phyloP scores from a whole-genome alignment of 768 basidiomycete species.

The Tylopilus sp. region DNA sequence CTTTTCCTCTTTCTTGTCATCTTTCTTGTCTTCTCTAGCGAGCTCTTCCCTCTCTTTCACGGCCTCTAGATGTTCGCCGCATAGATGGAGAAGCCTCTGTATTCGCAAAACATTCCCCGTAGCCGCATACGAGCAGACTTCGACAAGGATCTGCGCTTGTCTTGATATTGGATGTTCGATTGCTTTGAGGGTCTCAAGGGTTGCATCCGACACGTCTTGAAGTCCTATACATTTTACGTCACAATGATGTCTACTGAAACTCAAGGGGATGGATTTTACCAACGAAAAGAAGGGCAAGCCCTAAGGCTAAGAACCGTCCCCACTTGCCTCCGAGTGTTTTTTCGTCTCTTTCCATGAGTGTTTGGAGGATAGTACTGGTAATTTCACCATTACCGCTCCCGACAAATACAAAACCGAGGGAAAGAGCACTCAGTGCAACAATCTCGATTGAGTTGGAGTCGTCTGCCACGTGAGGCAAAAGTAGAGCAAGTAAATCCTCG shows the following conservation, averaged over 20 bases:
- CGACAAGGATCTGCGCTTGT: constrained; percentile 87
- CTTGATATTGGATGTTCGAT: constrained; percentile 91
- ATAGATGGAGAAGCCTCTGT: constrained; percentile 88
- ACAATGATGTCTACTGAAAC: background rate
- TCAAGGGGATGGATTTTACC: constrained; percentile 45
- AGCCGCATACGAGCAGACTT: constrained; percentile 92
- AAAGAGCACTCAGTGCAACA: constrained; percentile 76
- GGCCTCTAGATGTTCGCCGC: constrained; percentile 81
- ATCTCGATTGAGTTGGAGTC: constrained; percentile 86
- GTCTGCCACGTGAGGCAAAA: constrained; percentile 83
- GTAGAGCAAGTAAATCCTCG: constrained; percentile 71
- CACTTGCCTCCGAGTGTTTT: constrained; percentile 87
- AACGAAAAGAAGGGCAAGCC: constrained; percentile 85
- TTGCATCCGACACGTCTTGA: constrained; percentile 92
- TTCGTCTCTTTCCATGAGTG: constrained; percentile 80
- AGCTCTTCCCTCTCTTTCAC: constrained; percentile 36
- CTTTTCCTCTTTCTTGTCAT: constrained; percentile 61
- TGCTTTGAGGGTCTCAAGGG: constrained; percentile 87
- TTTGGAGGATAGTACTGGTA: constrained; percentile 83
- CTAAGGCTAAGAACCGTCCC: constrained; percentile 87
- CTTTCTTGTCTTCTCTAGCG: constrained; percentile 39
- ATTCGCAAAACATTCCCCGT: constrained; percentile 94
- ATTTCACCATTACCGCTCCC: constrained; percentile 95
- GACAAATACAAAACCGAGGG: constrained; percentile 93
- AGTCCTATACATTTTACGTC: constrained; percentile 51